These are phyloP conservation scores for Zygnema cylindricum DNA, from an alignment of 139 green algal genomes.

Conservation along the genomic window DNA sequence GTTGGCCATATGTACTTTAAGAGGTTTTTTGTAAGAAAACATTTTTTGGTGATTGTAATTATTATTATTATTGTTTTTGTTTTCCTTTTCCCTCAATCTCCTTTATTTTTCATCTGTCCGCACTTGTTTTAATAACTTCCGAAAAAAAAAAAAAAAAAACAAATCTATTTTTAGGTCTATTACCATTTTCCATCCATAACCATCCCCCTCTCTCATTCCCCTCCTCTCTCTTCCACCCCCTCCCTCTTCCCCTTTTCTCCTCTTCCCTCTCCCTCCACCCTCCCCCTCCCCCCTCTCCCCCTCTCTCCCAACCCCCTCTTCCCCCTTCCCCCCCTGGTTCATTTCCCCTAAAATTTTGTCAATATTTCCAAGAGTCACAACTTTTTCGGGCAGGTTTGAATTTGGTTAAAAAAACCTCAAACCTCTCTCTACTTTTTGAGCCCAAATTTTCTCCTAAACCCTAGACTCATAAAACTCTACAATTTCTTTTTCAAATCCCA, in stretches of 20 bases:
- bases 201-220: background rate
- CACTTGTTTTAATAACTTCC: background rate
- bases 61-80: background rate
- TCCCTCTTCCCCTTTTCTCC: background rate
- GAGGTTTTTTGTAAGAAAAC: too few species aligned
- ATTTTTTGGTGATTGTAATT: too few species aligned
- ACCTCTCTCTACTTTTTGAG: background rate
- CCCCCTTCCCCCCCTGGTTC: background rate
- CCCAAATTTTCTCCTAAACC: background rate
- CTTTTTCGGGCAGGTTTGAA: background rate
- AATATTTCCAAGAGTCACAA: background rate
- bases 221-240: background rate
- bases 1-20: too few species aligned
- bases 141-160: background rate
- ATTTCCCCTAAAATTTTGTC: background rate
- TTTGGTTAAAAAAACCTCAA: background rate
- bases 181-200: background rate
- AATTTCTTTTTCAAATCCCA: background rate
- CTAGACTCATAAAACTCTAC: background rate
- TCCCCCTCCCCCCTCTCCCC: background rate
- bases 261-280: background rate
- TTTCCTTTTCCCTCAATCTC: background rate
- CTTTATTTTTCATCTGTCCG: background rate
- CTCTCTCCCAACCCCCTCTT: background rate
- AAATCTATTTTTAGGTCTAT: background rate